Conservation (phyloP, 352 stramenopile species). For the Globisporangium barbulae region DNA sequence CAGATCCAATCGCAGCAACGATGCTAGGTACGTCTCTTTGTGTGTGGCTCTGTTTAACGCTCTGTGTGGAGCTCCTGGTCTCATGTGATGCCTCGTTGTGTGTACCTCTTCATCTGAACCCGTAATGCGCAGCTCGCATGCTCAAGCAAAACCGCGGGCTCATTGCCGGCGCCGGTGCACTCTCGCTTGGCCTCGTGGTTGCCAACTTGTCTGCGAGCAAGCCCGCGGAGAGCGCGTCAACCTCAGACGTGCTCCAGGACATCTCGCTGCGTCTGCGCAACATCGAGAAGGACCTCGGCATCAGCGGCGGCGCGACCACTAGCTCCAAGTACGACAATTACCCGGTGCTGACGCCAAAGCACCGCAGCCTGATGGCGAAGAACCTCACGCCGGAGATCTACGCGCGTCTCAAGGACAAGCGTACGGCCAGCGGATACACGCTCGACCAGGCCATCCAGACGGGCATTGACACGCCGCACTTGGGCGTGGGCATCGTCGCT, state of each 20-base stretch:
- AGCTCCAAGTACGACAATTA: constrained; percentile 60
- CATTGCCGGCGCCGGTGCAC: constrained; percentile 46
- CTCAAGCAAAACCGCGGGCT: constrained; percentile 54
- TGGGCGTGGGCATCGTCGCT: constrained; percentile 80
- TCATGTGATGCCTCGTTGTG: not conserved
- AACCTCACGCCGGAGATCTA: constrained; percentile 79
- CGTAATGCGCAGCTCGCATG: constrained; percentile 32
- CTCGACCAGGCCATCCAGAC: constrained; percentile 86
- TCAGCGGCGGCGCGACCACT: constrained; percentile 16
- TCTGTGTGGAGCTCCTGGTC: not conserved
- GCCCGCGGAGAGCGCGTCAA: constrained; percentile 50
- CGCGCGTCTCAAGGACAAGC: constrained; percentile 75
- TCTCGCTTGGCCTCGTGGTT: constrained; percentile 54
- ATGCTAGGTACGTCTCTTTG: constrained; percentile 30
- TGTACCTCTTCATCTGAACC: not conserved
- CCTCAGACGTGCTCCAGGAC: constrained; percentile 57
- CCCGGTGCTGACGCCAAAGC: constrained; percentile 76
- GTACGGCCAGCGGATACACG: constrained; percentile 67
- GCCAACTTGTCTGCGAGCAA: constrained; percentile 35
- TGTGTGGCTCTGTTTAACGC: constrained; percentile 1
- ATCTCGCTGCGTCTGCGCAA: constrained; percentile 58
- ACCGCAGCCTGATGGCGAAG: constrained; percentile 87
- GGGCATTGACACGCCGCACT: constrained; percentile 75
- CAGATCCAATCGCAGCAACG: not conserved
- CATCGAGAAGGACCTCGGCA: constrained; percentile 64